phyloP scores from a whole-genome alignment of 2,329 filamentous ascomycete species.

The Fusarium beomiforme region DNA sequence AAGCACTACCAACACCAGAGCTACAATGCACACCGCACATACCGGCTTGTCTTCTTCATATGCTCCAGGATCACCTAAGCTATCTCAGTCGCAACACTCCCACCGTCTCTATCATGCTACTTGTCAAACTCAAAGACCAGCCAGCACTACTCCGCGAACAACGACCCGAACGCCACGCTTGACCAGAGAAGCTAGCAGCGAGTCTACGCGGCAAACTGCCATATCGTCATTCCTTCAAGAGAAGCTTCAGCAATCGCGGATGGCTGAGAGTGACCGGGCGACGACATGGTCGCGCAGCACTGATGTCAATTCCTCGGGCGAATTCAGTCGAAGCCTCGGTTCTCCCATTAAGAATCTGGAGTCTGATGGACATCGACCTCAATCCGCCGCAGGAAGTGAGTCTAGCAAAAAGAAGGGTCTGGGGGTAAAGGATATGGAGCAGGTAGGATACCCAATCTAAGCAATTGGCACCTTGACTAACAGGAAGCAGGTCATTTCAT shows the following conservation, averaged over 20 bases:
- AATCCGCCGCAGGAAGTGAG: slow-evolving; percentile 55
- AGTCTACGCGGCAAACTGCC: slow-evolving; percentile 52
- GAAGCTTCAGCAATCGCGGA: slow-evolving; percentile 62
- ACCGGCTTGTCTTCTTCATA: slow-evolving; percentile 56
- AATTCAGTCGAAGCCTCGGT: slow-evolving; percentile 50
- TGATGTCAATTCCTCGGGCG: slow-evolving; percentile 52
- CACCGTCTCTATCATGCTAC: slow-evolving; percentile 55
- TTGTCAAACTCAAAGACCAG: slow-evolving; percentile 49
- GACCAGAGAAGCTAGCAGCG: slow-evolving; percentile 55
- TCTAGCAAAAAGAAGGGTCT: slow-evolving; percentile 63
- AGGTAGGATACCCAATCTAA: slow-evolving; percentile 55
- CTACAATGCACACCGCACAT: slow-evolving; percentile 53
- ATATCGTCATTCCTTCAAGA: slow-evolving; percentile 66
- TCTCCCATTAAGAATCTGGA: slow-evolving; percentile 52
- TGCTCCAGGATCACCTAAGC: slow-evolving; percentile 49
- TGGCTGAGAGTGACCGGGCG: slow-evolving; percentile 58
- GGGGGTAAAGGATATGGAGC: slow-evolving; percentile 75
- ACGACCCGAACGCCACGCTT: slow-evolving; percentile 53
- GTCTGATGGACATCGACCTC: slow-evolving; percentile 52
- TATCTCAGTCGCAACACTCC: slow-evolving; percentile 47
- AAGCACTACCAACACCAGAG: slow-evolving; percentile 54
- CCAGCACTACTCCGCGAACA: slow-evolving; percentile 48
- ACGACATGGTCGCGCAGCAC: slow-evolving; percentile 48
- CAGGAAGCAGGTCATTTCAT: slow-evolving; percentile 67
- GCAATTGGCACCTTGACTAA: neutral